Evolutionary conservation across 306 rosid genomes (phyloP).

Genomic region (Quercus suber): DNA sequence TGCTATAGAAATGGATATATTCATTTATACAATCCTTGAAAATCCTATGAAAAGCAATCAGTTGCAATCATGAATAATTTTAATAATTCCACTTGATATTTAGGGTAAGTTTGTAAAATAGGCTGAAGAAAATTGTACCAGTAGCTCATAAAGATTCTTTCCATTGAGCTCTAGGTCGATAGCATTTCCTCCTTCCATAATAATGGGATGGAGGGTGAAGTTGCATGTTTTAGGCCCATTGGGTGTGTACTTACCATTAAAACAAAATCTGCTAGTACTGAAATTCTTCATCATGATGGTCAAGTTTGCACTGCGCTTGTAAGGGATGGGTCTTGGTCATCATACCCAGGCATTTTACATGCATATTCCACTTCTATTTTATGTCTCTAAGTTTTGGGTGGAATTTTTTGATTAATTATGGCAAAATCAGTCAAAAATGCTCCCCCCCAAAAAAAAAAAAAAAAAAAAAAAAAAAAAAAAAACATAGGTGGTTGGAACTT

Average conservation of each 20-base stretch:
- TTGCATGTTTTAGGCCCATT: too few species aligned
- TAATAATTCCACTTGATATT: background rate
- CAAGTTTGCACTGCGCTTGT: background rate
- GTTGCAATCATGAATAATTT: background rate
- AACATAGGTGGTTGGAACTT: background rate
- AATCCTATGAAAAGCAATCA: background rate
- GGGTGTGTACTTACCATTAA: too few species aligned
- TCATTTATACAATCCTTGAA: background rate
- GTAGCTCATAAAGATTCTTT: background rate
- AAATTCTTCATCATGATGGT: background rate
- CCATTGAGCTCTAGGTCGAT: too few species aligned
- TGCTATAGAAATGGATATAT: background rate
- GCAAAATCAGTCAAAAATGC: background rate
- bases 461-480: too few species aligned
- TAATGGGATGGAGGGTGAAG: too few species aligned
- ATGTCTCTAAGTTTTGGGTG: background rate
- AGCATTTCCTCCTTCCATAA: too few species aligned
- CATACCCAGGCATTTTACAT: background rate
- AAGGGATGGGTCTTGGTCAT: background rate
- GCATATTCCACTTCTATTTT: background rate
- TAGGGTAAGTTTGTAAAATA: background rate
- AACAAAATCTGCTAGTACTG: background rate
- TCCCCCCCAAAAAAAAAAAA: too few species aligned
- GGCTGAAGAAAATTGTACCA: background rate
- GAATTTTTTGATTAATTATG: background rate